phyloP scores from a whole-genome alignment of 2,329 filamentous ascomycete genomes.

The Paecilomyces fulvus region DNA sequence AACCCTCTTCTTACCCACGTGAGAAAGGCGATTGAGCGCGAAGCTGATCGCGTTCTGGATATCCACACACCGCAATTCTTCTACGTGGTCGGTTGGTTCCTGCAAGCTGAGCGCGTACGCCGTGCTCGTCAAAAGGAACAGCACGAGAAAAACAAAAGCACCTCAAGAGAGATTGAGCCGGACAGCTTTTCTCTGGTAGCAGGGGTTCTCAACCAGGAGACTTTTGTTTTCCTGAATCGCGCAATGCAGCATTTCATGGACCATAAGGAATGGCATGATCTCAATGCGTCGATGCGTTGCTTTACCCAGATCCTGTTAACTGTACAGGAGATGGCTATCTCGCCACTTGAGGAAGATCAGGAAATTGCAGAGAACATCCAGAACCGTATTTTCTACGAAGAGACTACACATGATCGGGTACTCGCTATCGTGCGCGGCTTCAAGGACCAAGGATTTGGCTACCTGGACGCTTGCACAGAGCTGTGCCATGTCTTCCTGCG shows the following conservation, averaged over 20 bases:
- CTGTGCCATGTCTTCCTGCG: constrained; percentile 84
- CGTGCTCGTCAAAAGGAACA: constrained; percentile 51
- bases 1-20: constrained; percentile 83
- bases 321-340: constrained; percentile 84
- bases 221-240: constrained; percentile 79
- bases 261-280: constrained; percentile 75
- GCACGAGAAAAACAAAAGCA: constrained; percentile 39
- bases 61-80: constrained; percentile 81
- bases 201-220: constrained; percentile 86
- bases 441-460: constrained; percentile 89
- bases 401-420: constrained; percentile 82
- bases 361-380: constrained; percentile 97
- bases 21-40: constrained; percentile 80
- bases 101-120: constrained; percentile 72
- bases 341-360: constrained; percentile 80
- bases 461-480: constrained; percentile 85
- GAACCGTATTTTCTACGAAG: constrained; percentile 96
- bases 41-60: constrained; percentile 70
- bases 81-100: constrained; percentile 86
- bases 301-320: constrained; percentile 92
- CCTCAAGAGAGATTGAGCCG: constrained; percentile 49
- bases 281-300: constrained; percentile 83
- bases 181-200: constrained; percentile 83
- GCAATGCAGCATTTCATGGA: constrained; percentile 72
- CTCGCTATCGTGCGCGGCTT: constrained; percentile 74